phyloP scores from a whole-genome alignment of 306 rosid genomes.

The Trifolium repens region DNA sequence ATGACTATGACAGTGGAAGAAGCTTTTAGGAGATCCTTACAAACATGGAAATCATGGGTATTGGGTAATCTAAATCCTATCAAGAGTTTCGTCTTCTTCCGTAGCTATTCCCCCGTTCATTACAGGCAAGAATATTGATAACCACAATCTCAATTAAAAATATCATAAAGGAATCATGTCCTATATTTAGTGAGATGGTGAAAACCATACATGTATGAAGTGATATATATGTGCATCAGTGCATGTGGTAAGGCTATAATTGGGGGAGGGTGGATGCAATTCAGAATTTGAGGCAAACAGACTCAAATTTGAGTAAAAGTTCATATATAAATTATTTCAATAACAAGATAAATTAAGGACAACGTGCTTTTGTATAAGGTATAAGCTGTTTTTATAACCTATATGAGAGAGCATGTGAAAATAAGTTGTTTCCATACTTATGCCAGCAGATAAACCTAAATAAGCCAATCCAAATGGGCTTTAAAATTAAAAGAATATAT shows the following conservation, averaged over 20 bases:
- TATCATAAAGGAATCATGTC: neutral
- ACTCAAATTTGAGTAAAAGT: no score
- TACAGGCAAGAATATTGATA: slow-evolving; percentile 63
- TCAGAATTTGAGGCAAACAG: no score
- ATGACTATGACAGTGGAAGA: slow-evolving; percentile 66
- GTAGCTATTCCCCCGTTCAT: slow-evolving; percentile 79
- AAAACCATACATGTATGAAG: neutral
- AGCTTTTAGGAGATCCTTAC: slow-evolving; percentile 72
- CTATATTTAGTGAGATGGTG: neutral
- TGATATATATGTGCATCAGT: no score
- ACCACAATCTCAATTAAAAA: neutral
- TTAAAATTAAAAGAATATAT: neutral
- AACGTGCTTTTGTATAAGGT: no score
- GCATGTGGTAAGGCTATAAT: no score
- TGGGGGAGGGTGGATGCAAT: no score
- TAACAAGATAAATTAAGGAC: no score
- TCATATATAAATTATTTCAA: neutral
- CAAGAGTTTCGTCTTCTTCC: slow-evolving; percentile 67
- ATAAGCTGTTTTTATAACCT: no score
- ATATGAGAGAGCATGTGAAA: neutral
- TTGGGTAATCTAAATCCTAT: slow-evolving; percentile 54
- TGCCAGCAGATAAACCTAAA: neutral
- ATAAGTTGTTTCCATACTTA: neutral
- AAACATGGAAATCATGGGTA: slow-evolving; percentile 85
- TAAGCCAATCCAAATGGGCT: neutral